Conservation (phyloP, 352 stramenopile species). For the Phytopythium sindhum region DNA sequence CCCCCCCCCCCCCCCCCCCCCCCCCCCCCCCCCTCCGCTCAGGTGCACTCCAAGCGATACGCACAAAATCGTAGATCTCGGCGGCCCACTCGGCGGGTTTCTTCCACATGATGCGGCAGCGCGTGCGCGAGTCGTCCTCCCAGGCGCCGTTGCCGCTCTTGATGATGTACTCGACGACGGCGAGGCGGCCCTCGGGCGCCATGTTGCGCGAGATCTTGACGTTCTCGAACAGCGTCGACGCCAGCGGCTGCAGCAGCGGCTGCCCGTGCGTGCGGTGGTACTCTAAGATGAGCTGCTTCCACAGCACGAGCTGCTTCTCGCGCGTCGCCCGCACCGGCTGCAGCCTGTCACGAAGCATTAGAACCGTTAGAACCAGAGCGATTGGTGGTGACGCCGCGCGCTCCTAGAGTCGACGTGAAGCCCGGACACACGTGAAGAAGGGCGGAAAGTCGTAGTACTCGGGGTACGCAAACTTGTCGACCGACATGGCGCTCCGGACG, state of each 20-base stretch:
- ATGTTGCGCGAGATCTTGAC: constrained; percentile 84
- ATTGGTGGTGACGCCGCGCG: not conserved
- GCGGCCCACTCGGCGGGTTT: constrained; percentile 74
- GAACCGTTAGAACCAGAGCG: not conserved
- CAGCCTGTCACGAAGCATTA: constrained; percentile 24
- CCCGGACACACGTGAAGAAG: constrained; percentile 68
- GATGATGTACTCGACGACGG: constrained; percentile 75
- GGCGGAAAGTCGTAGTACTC: constrained; percentile 87
- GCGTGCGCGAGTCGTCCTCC: constrained; percentile 79
- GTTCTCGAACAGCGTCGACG: constrained; percentile 77
- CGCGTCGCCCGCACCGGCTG: constrained; percentile 79
- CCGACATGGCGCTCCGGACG: constrained; percentile 18
- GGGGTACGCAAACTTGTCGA: constrained; percentile 80
- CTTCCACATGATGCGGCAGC: constrained; percentile 86
- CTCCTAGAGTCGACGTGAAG: no score
- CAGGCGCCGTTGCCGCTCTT: constrained; percentile 70
- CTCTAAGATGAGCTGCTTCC: constrained; percentile 83
- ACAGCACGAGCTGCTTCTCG: constrained; percentile 85
- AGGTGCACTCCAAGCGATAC: not conserved
- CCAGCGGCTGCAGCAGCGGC: constrained; percentile 65
- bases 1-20: no score
- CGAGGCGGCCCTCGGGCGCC: constrained; percentile 54
- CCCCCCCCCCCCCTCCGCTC: no score
- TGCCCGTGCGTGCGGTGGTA: constrained; percentile 75
- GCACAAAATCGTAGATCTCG: constrained; percentile 85